Evolutionary conservation across 2,329 filamentous ascomycete species (phyloP).

Genomic region (Claviceps monticola): DNA sequence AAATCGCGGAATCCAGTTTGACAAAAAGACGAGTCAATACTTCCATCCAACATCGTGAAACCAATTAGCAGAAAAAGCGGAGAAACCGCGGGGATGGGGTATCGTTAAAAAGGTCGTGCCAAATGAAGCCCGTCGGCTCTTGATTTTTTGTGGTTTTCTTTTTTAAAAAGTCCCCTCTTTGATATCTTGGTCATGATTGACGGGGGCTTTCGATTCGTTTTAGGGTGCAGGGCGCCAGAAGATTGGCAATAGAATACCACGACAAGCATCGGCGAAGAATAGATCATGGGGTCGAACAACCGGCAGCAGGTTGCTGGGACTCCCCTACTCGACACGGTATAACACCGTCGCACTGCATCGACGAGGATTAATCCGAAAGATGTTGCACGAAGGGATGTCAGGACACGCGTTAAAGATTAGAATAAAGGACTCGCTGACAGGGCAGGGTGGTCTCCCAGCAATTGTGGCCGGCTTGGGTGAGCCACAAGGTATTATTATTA

Average conservation of each 20-base stretch:
- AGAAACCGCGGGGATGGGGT: not conserved
- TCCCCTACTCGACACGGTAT: conserved; percentile 1
- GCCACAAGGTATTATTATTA: not conserved
- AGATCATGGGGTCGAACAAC: not conserved
- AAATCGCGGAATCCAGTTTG: no score
- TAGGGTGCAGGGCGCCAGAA: not conserved
- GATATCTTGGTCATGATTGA: not conserved
- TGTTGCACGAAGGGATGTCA: not conserved
- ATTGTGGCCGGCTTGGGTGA: not conserved
- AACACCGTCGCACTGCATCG: conserved; percentile 7
- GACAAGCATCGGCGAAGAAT: not conserved
- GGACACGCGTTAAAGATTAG: not conserved
- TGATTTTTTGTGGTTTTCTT: no score
- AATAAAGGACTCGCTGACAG: not conserved
- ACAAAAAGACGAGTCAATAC: no score
- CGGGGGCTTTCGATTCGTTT: no score
- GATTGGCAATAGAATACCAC: not conserved
- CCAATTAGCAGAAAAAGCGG: not conserved
- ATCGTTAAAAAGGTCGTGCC: conserved; percentile 1
- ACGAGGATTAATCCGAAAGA: not conserved
- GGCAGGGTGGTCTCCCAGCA: no score
- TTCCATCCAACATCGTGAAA: no score
- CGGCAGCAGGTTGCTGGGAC: not conserved
- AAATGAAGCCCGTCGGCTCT: no score
- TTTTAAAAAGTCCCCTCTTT: not conserved